Conservation (phyloP, 2,329 filamentous ascomycete genomes). For the Metarhizium brunneum region DNA sequence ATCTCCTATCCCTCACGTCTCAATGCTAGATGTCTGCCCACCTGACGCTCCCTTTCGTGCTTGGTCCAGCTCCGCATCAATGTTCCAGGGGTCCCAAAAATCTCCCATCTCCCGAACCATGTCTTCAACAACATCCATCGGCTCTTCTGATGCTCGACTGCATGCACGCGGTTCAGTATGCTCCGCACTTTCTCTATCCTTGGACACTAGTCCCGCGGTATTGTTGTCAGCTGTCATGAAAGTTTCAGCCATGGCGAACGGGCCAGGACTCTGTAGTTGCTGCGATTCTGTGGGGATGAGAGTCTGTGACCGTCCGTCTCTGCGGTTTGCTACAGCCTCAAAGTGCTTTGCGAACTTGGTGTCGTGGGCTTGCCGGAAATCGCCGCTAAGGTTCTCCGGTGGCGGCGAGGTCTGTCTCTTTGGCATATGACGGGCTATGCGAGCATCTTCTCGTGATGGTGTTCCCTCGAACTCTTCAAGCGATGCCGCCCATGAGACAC, state of each 20-base stretch:
- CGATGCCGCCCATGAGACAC: slow-evolving; percentile 5
- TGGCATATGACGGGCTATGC: neutral
- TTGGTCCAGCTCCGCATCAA: slow-evolving; percentile 26
- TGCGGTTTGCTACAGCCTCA: slow-evolving; percentile 29
- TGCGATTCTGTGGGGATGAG: slow-evolving; percentile 35
- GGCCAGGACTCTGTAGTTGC: slow-evolving; percentile 14
- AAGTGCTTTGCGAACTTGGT: slow-evolving; percentile 40
- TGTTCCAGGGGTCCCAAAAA: slow-evolving; percentile 23
- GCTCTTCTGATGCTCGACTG: slow-evolving; percentile 18
- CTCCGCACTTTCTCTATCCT: neutral
- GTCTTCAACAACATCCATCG: slow-evolving; percentile 26
- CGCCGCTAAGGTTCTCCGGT: slow-evolving; percentile 24
- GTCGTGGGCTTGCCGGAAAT: slow-evolving; percentile 24
- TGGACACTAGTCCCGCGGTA: neutral
- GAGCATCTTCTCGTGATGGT: neutral
- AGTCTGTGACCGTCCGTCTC: slow-evolving; percentile 18
- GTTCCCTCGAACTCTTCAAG: neutral
- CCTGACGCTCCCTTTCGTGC: slow-evolving; percentile 11
- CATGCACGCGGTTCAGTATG: slow-evolving; percentile 1
- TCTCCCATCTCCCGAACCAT: slow-evolving; percentile 27
- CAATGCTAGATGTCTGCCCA: neutral
- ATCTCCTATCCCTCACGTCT: neutral
- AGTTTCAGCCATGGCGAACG: slow-evolving; percentile 16
- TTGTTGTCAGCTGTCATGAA: slow-evolving; percentile 15
- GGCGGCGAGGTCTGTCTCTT: slow-evolving; percentile 32